Base-by-base conservation (phyloP, 257 asterid species). In the Plantago elongata region DNA sequence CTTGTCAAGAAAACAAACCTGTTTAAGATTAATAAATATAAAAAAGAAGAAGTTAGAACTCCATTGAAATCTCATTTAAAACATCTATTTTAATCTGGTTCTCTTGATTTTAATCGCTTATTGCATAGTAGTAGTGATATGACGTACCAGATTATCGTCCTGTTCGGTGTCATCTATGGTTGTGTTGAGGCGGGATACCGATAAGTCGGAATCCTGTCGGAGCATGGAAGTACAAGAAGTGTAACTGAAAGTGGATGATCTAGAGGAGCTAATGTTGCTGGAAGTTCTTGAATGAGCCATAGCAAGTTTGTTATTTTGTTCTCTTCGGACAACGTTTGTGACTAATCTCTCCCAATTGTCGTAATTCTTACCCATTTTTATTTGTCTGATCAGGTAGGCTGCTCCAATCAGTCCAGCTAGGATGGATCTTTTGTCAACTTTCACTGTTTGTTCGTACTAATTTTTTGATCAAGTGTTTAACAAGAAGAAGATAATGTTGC, bases 261-360 rank as follows among this genome's bases (percentile, higher is more conserved):
- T 37, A 34, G 40, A 34, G 61, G 44, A 30, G 13, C 51, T 59
- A 60, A 44, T 22, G 63, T 0, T 18, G 43, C 64, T 60, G 4
- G 40, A 17, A 18, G 46, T 44, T 18, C 37, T 42, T 9, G 64
- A 60, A 43, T 46, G 17, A 6, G 7, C 17, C 64, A 44, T 9
- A 6, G 64, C 64, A 16, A 60, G 38, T 18, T 44, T 14, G 30
- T 7, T 44, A 16, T 44, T 12, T 11, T 60, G 42, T 43, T 60
- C 64, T 22, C 40, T 12, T 44, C 34, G 52, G 11, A 60, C 51
- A 37, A 60, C 64, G 2, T 50, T 51, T 47, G n/a, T 17, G 37
- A 58, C 63, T 34, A 58, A 16, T 40, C 29, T 59, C 51, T 13
- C 64, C 64, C 64, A 59, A 27, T 59, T 59, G 52, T 59, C 52